Percentiles rank a stretch among this genome's conserved stretches.
Conservation (phyloP, 257 asterid genomes). For the Solanum boliviense region DNA sequence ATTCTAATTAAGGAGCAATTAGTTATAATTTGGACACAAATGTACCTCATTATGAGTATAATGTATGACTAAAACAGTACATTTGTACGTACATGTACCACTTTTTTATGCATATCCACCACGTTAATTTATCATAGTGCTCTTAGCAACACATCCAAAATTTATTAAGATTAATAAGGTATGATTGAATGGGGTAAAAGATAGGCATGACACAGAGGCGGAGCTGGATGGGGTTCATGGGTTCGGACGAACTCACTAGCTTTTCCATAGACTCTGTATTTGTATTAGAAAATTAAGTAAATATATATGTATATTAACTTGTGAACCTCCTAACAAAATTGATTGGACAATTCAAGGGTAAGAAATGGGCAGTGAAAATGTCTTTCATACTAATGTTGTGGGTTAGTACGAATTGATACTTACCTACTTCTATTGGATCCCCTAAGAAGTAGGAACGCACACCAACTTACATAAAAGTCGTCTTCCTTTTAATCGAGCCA, state of each 20-base stretch:
- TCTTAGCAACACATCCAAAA: background rate
- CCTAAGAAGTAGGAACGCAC: background rate
- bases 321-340: too few species aligned
- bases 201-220: background rate
- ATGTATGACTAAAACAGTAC: background rate
- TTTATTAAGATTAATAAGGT: background rate
- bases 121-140: background rate
- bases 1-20: background rate
- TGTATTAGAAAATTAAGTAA: too few species aligned
- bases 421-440: background rate
- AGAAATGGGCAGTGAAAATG: rapidly evolving
- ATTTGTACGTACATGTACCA: background rate
- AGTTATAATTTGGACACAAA: background rate
- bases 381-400: background rate
- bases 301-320: background rate
- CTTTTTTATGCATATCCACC: background rate
- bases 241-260: too few species aligned
- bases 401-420: background rate
- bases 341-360: background rate
- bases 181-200: background rate
- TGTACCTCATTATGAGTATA: background rate
- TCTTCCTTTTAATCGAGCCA: background rate
- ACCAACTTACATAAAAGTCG: background rate
- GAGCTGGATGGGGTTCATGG: background rate
- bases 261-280: too few species aligned